Evolutionary conservation across 495 filamentous ascomycete species (phyloP), one percentile per base, ranked within the genome.

Genomic region (Aspergillus kassunensis): DNA sequence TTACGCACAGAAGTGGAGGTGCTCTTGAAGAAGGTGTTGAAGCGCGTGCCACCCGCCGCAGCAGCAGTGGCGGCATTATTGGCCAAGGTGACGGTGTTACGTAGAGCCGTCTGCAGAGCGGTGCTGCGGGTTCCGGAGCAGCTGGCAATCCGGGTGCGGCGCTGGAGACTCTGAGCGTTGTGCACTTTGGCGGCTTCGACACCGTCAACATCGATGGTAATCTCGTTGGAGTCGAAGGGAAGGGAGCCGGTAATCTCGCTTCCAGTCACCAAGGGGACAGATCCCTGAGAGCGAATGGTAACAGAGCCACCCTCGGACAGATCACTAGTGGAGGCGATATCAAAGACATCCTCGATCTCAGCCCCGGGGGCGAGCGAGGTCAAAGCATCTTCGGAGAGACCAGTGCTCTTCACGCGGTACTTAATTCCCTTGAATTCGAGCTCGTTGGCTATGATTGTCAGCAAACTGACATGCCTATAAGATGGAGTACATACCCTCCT

Each of bases 11-110:
- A 57, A 25, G 56, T 60, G 16, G 62, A 50, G n/a, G 73, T 79
- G 5, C 77, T 78, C 66, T 80, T 84, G 77, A 85, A 87, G 65
- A 83, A 85, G 52, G 83, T 80, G 10, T 49, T 60, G 60, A 85
- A 74, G 59, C 79, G 81, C 45, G 71, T 50, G 15, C 76, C 66
- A 15, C 80, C 82, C 1, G 67, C 68, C 1, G 58, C 47, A 0
- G 83, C 81, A 4, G 80, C 81, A 3, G 59, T 58, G n/a, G 75
- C 71, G 10, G 83, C 82, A n/a, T 70, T 66, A 10, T 64, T 70
- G 33, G 82, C 78, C 19, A 85, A 62, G 0, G 63, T 60, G 0
- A 73, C 69, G 53, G 79, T 76, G 64, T 77, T 78, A 52, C 53
- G 53, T 20, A 85, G 65, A 6, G 78, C 80, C 8, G 61, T 76